phyloP scores from a whole-genome alignment of 73 alveolate species.

The Tetrahymena elliotti region DNA sequence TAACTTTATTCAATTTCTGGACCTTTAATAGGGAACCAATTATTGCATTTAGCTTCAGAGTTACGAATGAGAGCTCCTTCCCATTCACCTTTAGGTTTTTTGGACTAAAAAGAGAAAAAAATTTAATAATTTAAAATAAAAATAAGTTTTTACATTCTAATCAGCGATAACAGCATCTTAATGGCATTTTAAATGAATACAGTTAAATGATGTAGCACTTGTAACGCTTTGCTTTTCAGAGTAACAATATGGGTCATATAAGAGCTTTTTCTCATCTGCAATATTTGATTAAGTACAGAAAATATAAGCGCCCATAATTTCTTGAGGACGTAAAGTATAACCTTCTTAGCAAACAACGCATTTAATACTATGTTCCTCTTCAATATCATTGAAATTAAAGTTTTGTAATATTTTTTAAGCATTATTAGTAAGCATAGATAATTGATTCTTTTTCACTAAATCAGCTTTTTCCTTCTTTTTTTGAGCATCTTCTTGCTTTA shows the following conservation, averaged over 20 bases:
- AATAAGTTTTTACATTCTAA: not conserved
- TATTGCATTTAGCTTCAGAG: constrained; percentile 61
- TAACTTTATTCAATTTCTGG: constrained; percentile 20
- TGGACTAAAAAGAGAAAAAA: not conserved
- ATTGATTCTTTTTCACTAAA: not conserved
- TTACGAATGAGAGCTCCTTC: constrained; percentile 67
- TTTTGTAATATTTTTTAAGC: not conserved
- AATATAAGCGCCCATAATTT: constrained; percentile 51
- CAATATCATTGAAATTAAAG: not conserved
- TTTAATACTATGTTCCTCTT: constrained; percentile 48
- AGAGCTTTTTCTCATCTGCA: not conserved
- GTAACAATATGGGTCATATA: constrained; percentile 3
- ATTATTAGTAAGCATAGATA: not conserved
- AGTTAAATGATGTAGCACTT: constrained; percentile 53
- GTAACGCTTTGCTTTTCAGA: constrained; percentile 3
- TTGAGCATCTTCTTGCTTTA: not conserved
- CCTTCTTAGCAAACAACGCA: constrained; percentile 68
- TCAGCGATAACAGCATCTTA: constrained; percentile 55
- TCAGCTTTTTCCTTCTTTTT: not conserved
- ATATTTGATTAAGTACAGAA: constrained; percentile 15
- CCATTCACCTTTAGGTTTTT: constrained; percentile 65
- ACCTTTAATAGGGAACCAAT: constrained; percentile 54
- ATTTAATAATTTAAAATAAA: not conserved
- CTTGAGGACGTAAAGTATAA: constrained; percentile 52
- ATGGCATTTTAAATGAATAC: constrained; percentile 53